A percentile compares a stretch with the other conserved stretches of the same genome.
Evolutionary conservation across 108 stramenopile species (phyloP).

Genomic region (Aurantiochytrium sp.): DNA sequence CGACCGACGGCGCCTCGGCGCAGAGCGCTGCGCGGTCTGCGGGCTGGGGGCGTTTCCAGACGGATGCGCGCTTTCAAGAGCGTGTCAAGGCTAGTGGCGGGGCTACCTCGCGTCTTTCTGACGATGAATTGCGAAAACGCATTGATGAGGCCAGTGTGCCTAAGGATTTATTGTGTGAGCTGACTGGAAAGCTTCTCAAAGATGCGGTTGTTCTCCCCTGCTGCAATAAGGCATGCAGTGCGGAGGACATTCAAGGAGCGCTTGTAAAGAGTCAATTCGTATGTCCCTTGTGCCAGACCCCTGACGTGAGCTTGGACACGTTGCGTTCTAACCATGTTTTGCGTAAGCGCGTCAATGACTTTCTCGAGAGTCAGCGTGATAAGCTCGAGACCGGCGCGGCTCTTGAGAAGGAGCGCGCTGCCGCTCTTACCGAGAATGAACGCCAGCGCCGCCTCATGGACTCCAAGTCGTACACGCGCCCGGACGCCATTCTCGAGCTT

Average conservation of each 20-base stretch:
- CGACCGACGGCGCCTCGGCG: not conserved
- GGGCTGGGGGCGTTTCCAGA: not conserved
- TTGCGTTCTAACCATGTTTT: not conserved
- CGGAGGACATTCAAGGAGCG: not conserved
- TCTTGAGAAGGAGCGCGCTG: not conserved
- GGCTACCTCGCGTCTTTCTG: not conserved
- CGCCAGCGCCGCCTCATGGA: not conserved
- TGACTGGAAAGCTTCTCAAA: not conserved
- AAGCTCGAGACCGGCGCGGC: not conserved
- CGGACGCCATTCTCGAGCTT: not conserved
- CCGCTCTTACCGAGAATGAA: not conserved
- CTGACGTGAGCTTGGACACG: not conserved
- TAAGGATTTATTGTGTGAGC: not conserved
- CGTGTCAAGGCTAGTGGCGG: not conserved
- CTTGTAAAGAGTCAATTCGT: conserved; percentile 16
- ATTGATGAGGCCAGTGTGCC: not conserved
- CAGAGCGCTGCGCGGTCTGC: not conserved
- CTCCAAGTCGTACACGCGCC: not conserved
- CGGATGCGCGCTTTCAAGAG: not conserved
- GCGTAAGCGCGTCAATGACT: not conserved
- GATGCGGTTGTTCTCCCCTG: not conserved
- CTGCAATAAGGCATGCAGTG: not conserved
- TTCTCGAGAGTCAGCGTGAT: not conserved
- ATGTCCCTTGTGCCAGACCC: conserved; percentile 1
- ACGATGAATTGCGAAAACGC: conserved; percentile 2